Base-by-base conservation (phyloP, 371 early-diverging fungal genomes). In the Sporodiniella umbellata region DNA sequence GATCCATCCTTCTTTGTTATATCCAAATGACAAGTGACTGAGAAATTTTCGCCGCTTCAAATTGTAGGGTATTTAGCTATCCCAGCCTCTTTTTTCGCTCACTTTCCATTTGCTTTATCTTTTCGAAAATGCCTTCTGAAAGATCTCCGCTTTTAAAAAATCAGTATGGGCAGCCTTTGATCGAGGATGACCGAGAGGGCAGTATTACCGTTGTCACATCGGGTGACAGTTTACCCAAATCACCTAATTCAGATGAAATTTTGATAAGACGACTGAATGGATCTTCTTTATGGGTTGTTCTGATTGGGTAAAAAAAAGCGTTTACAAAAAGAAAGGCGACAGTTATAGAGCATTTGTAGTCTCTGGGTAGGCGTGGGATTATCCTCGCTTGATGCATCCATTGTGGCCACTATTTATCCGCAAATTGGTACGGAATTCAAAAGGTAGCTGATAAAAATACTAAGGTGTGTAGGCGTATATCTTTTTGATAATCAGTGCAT, bases 391-490 rank as follows among this genome's bases (percentile, higher is more conserved):
- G 92, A 91, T 66, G 75, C 81, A 40, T 91, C 90, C 12, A 87
- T 92, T 51, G 83, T 95, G 6, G 83, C 92, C 10, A 90, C 86
- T 18, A 83, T 89, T 21, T 75, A 89, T 23, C 83, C 89, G 25
- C 79, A 77, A 15, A 91, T 95, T 45, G 81, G 87, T 10, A 75
- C 69, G 8, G 90, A 90, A 25, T 91, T 92, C 60, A 72, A 86
- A 59, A 62, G 56, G 73, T 73, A 56, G 15, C 4, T n/a, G n/a
- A 35, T n/a, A 35, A 35, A n/a, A 35, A 22, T 10, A 40, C 39
- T 10, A 31, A 31, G 31, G 1, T 31, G 7, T 8, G 12, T 1
- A 31, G 31, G 12, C 11, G n/a, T 6, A 38, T 17, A 3, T 6
- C 17, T 18, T 0, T n/a, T 3, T 18, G 1, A 18, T 38, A 1